These are phyloP conservation scores for Monosporozyma aerobia DNA, from an alignment of 805 yeast species.

Conservation along the genomic window DNA sequence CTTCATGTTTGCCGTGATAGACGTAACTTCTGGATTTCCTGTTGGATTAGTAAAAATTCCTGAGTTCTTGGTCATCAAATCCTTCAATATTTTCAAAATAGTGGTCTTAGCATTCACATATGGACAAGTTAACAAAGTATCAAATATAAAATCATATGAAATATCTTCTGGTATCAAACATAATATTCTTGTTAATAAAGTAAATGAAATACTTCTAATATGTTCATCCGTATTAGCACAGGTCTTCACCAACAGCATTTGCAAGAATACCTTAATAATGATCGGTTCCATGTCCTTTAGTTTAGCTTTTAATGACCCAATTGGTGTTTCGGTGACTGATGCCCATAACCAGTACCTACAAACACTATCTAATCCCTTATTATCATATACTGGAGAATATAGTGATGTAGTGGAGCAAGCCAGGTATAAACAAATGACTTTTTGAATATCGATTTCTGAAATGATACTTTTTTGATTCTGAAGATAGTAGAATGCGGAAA, in stretches of 20 bases:
- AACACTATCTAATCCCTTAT: slow-evolving; percentile 22
- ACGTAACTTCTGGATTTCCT: not conserved
- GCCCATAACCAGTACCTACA: slow-evolving; percentile 31
- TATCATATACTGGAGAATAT: slow-evolving; percentile 18
- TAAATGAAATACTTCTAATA: slow-evolving; percentile 38
- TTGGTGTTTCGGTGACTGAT: slow-evolving; percentile 17
- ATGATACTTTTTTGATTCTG: slow-evolving; percentile 10
- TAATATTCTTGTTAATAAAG: slow-evolving; percentile 55
- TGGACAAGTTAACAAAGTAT: slow-evolving; percentile 63
- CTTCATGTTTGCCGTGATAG: not conserved
- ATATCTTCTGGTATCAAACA: slow-evolving; percentile 46
- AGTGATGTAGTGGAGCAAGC: slow-evolving; percentile 36
- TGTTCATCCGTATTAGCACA: slow-evolving; percentile 33
- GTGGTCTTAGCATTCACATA: slow-evolving; percentile 50
- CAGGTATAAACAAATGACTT: slow-evolving; percentile 33
- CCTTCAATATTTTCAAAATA: slow-evolving; percentile 59
- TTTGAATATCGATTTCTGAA: slow-evolving; percentile 11
- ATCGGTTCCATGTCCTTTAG: slow-evolving; percentile 23
- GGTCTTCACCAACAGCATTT: slow-evolving; percentile 33
- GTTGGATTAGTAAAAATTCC: not conserved
- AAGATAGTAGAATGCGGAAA: slow-evolving; percentile 17
- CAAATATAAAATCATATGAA: slow-evolving; percentile 52
- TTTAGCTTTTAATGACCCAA: slow-evolving; percentile 10
- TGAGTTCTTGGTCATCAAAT: slow-evolving; percentile 37
- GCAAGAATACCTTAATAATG: slow-evolving; percentile 33